phyloP scores from a whole-genome alignment of 176 grass and related monocot genomes.

The Carex parvula region DNA sequence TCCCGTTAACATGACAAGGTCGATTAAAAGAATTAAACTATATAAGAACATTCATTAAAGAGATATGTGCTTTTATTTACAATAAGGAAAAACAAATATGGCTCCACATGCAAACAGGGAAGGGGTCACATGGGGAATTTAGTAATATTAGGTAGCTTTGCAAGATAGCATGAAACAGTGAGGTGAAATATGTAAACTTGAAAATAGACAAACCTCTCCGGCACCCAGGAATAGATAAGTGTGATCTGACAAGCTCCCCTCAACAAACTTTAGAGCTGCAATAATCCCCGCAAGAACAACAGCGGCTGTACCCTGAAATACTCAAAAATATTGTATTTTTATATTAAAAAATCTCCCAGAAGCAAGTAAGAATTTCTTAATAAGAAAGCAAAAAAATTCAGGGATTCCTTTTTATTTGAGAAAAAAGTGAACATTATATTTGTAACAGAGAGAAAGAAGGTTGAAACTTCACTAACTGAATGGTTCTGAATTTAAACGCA shows the following conservation, averaged over 20 bases:
- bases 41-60: neutral
- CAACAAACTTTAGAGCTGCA: conserved; percentile 58
- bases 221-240: conserved; percentile 93
- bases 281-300: conserved; percentile 83
- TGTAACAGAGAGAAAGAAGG: neutral
- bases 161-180: neutral
- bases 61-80: neutral
- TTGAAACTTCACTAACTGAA: neutral
- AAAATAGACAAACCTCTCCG: conserved; percentile 54
- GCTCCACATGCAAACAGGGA: neutral
- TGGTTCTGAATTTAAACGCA: neutral
- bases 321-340: conserved; percentile 12
- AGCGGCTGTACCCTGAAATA: conserved; percentile 69
- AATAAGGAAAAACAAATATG: neutral
- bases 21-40: too few species aligned
- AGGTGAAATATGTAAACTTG: neutral
- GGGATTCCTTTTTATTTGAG: neutral
- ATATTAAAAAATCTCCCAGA: neutral
- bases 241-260: conserved; percentile 62
- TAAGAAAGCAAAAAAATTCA: neutral
- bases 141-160: too few species aligned
- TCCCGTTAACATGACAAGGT: neutral
- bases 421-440: neutral
- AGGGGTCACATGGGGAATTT: neutral
- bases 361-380: neutral